A percentile compares a stretch with the other conserved stretches of the same genome.
phyloP scores from a whole-genome alignment of 75 land plant species.

The Gnetum montanum region DNA sequence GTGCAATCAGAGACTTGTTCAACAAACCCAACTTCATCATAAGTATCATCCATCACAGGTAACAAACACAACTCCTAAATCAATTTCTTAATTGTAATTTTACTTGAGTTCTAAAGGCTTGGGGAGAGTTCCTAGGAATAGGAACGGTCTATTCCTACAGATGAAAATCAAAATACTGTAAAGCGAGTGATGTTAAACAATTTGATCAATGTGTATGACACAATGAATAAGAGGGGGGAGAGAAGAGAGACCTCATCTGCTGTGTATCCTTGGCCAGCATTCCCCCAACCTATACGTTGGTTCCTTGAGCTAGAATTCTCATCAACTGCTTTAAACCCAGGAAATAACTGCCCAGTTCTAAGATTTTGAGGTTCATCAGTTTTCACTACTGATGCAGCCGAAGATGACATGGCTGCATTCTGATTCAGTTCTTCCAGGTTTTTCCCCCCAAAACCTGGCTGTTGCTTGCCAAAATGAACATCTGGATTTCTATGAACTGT shows the following conservation, averaged over 20 bases:
- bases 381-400: slow-evolving; percentile 10
- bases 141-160: too few relatives aligned
- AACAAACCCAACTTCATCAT: too few relatives aligned
- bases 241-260: slow-evolving; percentile 69
- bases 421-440: slow-evolving; percentile 29
- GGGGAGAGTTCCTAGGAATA: too few relatives aligned
- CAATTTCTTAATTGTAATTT: too few relatives aligned
- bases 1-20: too few relatives aligned
- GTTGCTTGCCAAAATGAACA: slow-evolving; percentile 25
- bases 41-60: too few relatives aligned
- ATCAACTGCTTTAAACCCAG: slow-evolving; percentile 62
- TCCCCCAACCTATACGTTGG: slow-evolving; percentile 65
- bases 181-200: background rate
- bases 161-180: too few relatives aligned
- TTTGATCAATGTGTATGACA: background rate
- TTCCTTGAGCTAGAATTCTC: slow-evolving; percentile 43
- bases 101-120: too few relatives aligned
- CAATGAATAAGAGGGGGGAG: background rate
- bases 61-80: too few relatives aligned
- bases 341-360: slow-evolving; percentile 26
- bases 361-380: slow-evolving; percentile 34
- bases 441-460: slow-evolving; percentile 20
- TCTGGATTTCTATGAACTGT: slow-evolving; percentile 42
- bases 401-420: slow-evolving; percentile 15
- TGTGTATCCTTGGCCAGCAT: slow-evolving; percentile 98